Evolutionary conservation across 2,329 filamentous ascomycete genomes (phyloP), one percentile per base, ranked within the genome.

Genomic region (Cladosporium sphaerospermum): DNA sequence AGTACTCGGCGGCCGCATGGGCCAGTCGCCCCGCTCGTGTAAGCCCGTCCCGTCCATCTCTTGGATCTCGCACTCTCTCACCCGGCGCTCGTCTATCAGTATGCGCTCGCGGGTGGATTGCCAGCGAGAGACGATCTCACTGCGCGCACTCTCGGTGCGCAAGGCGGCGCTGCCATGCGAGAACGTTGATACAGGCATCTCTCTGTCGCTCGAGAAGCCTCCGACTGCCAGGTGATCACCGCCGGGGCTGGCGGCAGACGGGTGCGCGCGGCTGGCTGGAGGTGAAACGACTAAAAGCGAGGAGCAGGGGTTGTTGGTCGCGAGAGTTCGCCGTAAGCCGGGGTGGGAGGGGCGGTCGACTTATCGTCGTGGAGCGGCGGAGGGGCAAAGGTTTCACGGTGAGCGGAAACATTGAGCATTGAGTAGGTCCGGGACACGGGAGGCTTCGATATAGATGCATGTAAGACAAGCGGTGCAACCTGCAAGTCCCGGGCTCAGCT

Each of bases 31-130:
- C 40, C 60, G 54, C 37, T 66, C 60, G 53, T 65, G 55, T 50
- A 64, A 40, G 19, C 58, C 62, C 13, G 60, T 62, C 19, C 62
- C 63, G 52, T 65, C 61, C 59, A 64, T 59, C 58, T 67, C 64
- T 47, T 58, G 57, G 41, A 62, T 61, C 31, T 57, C 53, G 31
- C 48, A 58, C 51, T 59, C 56, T 53, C 56, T 64, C 45, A 55
- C 55, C 41, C 59, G 58, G 40, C 61, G 59, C 49, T 64, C 62
- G 53, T 66, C 62, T 37, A 54, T 52, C 33, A 41, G 19, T 11
- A 65, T 60, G 43, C 61, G 61, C 33, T 64, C 59, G 45, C 61
- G 53, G 13, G 62, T 64, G 33, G 57, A 59, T 45, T 54, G 64
- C 61, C 62, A 63, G 54, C 61, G 56, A 45, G 54, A 56, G 32